Percentiles rank a stretch among this genome's conserved stretches.
These are phyloP conservation scores for Solanum hybrid DNA, from an alignment of 305 asterid genomes.

Conservation along the genomic window DNA sequence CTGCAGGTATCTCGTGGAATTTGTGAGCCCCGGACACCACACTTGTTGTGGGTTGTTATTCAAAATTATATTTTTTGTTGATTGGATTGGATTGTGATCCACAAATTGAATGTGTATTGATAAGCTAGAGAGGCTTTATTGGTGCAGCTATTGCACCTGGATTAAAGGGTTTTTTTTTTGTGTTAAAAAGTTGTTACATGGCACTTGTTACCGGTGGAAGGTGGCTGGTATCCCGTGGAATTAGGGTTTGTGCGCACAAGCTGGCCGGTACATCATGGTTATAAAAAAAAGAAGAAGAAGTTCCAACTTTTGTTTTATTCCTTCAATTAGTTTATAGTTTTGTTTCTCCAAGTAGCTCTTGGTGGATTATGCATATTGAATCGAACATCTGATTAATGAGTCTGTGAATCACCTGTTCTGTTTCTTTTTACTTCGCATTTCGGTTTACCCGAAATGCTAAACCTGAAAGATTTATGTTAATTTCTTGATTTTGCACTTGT, in stretches of 20 bases:
- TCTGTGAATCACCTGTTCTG: background rate
- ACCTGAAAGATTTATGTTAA: background rate
- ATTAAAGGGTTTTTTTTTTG: background rate
- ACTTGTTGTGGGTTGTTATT: conserved; percentile 1
- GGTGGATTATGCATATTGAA: background rate
- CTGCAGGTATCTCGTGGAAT: background rate
- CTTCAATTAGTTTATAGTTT: background rate
- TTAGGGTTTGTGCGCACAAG: background rate
- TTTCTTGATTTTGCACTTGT: background rate
- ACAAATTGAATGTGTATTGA: background rate
- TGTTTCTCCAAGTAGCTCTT: background rate
- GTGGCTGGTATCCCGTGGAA: background rate
- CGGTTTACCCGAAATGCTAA: background rate
- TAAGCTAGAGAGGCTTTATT: background rate
- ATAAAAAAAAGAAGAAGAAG: background rate
- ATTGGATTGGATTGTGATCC: background rate
- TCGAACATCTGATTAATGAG: background rate
- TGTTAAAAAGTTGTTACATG: background rate
- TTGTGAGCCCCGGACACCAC: background rate
- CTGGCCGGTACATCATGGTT: background rate
- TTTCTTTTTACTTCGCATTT: background rate
- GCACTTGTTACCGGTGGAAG: background rate
- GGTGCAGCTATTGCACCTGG: background rate
- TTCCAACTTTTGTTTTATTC: background rate
- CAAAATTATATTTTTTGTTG: background rate